Percentiles rank a stretch among this genome's conserved stretches.
These are phyloP conservation scores for Aspergillus nomiae DNA, from an alignment of 2,329 filamentous ascomycete species.

Conservation along the genomic window DNA sequence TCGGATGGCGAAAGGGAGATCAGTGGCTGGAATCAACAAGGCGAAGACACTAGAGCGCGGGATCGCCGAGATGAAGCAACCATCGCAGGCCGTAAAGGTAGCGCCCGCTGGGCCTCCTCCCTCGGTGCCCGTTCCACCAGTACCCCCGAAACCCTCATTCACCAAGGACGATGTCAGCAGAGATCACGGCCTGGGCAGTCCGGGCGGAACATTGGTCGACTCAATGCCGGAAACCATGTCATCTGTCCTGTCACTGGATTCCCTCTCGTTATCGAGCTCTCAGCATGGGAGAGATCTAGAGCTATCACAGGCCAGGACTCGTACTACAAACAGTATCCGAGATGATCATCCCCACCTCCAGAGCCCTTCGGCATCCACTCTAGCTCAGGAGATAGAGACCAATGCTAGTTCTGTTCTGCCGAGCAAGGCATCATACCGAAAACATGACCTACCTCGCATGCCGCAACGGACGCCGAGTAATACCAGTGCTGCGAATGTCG, in stretches of 20 bases:
- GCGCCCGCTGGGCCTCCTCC: constrained; percentile 2
- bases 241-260: constrained; percentile 30
- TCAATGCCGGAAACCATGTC: constrained; percentile 25
- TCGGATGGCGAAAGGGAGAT: constrained; percentile 40
- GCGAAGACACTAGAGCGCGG: constrained; percentile 24
- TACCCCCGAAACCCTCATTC: constrained; percentile 31
- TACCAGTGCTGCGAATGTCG: constrained; percentile 10
- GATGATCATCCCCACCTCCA: not conserved
- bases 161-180: constrained; percentile 14
- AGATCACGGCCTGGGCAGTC: not conserved
- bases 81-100: not conserved
- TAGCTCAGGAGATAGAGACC: not conserved
- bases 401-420: not conserved
- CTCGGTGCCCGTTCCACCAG: constrained; percentile 16
- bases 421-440: not conserved
- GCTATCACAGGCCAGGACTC: not conserved
- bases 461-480: constrained; percentile 12
- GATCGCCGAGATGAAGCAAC: constrained; percentile 6
- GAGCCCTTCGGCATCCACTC: constrained; percentile 7
- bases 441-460: not conserved
- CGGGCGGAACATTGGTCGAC: constrained; percentile 22
- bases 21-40: constrained; percentile 29
- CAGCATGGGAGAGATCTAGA: not conserved
- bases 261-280: constrained; percentile 16
- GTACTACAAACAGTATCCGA: not conserved